Base-by-base conservation (phyloP, 1,139 yeast genomes). In the Kurtzmaniella quercitrusa region DNA sequence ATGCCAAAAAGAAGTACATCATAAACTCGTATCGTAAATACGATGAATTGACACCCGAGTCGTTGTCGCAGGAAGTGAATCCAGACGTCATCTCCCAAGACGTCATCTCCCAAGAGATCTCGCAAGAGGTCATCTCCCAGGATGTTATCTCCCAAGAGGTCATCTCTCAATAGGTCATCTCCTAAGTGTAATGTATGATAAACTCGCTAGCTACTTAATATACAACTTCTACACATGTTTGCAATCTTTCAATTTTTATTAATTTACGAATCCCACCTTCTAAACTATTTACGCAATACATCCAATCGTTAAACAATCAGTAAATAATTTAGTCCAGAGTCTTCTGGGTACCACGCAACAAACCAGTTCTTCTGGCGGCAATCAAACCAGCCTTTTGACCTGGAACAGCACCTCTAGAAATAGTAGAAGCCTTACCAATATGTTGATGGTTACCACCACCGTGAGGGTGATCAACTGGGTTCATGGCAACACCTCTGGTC, bases 371-470 rank as follows among this genome's bases (percentile, higher is more conserved):
- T 89, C 99, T 91, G 75, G 99, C 98, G 69, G 99, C 98, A 74
- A 94, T 94, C 73, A 93, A 91, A 93, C 98, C 98, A 75, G 95
- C 96, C 95, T 93, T 93, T 83, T 93, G 98, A 90, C 98, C 98
- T 68, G 98, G 81, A 74, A 93, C 98, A 66, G 98, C 98, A 77
- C 96, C 96, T 87, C 98, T 90, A 64, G 96, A 85, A 69, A 93
- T 93, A 70, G 98, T 93, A 68, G 98, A 93, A 72, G 98, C 98
- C 86, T 93, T 93, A 91, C 98, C 98, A 84, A 93, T 93, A 77
- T 93, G 98, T 84, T 93, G 98, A 81, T 93, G 98, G 97, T 93
- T 93, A 93, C 98, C 98, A 91, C 98, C 98, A 87, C 98, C 98
- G 77, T 91, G 98, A 75, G 98, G 98, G 82, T 91, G 98, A 76